Percentiles rank a stretch among this genome's conserved stretches.
Evolutionary conservation across 2,329 filamentous ascomycete species (phyloP).

Genomic region (Alternaria panax): DNA sequence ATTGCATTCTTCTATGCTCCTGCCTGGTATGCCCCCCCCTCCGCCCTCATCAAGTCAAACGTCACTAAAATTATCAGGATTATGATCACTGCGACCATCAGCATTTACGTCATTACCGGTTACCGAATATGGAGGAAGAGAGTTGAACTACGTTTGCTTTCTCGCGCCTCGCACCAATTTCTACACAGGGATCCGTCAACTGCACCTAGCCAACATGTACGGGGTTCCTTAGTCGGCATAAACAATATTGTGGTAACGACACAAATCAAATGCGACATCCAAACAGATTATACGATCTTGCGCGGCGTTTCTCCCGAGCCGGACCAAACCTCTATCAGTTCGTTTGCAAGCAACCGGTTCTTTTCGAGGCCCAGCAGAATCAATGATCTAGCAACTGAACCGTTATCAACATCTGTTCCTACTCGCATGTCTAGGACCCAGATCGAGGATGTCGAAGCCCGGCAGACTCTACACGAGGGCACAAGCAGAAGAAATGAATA

Average conservation of each 20-base stretch:
- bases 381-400: background rate
- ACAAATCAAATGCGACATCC: conserved; percentile 66
- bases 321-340: conserved; percentile 35
- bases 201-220: conserved; percentile 26
- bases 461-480: background rate
- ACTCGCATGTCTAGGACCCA: background rate
- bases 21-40: conserved; percentile 62
- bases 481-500: conserved; percentile 8
- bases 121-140: conserved; percentile 72
- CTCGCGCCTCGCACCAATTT: conserved; percentile 17
- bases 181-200: conserved; percentile 1
- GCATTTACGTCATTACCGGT: conserved; percentile 72
- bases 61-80: conserved; percentile 45
- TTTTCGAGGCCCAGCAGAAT: conserved; percentile 4
- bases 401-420: background rate
- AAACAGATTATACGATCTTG: conserved; percentile 52
- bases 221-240: conserved; percentile 52
- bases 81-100: conserved; percentile 66
- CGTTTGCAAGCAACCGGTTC: conserved; percentile 38
- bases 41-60: background rate
- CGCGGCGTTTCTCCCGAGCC: conserved; percentile 11
- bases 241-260: conserved; percentile 61
- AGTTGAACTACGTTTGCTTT: conserved; percentile 55
- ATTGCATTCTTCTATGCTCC: conserved; percentile 78
- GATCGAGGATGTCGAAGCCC: conserved; percentile 9